These are phyloP conservation scores for Solanum habrochaites DNA, from an alignment of 257 asterid genomes.

Conservation along the genomic window DNA sequence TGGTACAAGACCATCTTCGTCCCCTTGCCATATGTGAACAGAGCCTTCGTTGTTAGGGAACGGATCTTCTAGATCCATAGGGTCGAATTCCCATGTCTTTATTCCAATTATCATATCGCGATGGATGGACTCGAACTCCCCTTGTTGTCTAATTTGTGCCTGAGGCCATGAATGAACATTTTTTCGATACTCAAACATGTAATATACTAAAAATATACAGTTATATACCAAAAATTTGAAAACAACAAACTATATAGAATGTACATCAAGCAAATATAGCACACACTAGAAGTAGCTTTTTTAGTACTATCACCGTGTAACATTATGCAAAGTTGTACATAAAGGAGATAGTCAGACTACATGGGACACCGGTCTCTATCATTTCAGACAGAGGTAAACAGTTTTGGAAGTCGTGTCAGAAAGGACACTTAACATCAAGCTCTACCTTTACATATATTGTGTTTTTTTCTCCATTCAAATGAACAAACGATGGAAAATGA, in stretches of 20 bases:
- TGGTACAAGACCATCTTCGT: background rate
- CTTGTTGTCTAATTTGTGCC: background rate
- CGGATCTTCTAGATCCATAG: background rate
- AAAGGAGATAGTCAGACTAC: background rate
- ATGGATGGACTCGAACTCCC: background rate
- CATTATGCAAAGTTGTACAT: background rate
- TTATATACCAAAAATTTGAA: background rate
- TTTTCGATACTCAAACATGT: background rate
- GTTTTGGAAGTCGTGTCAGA: background rate
- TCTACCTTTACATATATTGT: background rate
- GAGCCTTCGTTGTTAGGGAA: background rate
- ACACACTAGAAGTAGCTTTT: background rate
- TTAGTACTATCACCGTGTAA: background rate
- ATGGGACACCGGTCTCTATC: background rate
- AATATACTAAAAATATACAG: background rate
- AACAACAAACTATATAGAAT: background rate
- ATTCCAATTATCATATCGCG: background rate
- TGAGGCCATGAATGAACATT: background rate
- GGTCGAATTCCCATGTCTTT: background rate
- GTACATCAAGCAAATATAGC: background rate
- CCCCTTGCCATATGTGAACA: conserved; percentile 8
- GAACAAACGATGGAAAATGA: background rate
- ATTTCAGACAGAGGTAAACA: rapidly evolving
- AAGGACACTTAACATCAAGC: background rate
- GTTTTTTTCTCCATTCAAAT: too few relatives aligned